These are phyloP conservation scores for Cystofilobasidium bisporidii DNA, from an alignment of 768 basidiomycete genomes.

Conservation along the genomic window DNA sequence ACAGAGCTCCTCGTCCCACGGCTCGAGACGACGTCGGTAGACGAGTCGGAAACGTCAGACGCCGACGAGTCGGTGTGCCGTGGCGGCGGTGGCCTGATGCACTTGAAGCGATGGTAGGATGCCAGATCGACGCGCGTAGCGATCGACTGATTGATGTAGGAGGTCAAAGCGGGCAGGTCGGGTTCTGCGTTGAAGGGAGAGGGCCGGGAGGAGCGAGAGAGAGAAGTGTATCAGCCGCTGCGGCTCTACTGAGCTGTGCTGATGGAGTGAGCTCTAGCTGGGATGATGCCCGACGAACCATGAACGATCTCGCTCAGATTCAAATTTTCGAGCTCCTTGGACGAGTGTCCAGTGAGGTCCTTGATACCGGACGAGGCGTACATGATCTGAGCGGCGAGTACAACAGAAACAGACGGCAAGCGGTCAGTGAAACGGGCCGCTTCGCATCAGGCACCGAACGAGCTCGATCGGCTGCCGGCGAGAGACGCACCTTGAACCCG, in stretches of 20 bases:
- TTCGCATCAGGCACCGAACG: too few species aligned
- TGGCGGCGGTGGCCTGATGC: neutral
- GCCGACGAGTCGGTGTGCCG: neutral
- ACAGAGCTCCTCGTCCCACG: conserved; percentile 18
- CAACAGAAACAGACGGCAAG: too few species aligned
- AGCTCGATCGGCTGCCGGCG: too few species aligned
- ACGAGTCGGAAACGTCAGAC: neutral
- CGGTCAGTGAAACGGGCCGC: too few species aligned
- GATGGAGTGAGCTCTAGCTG: too few species aligned
- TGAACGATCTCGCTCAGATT: conserved; percentile 59
- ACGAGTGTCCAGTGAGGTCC: conserved; percentile 68
- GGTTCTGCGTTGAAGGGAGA: conserved; percentile 25
- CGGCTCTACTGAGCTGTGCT: conserved; percentile 30
- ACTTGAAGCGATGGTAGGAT: conserved; percentile 50
- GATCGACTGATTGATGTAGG: conserved; percentile 48
- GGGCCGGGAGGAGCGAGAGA: neutral
- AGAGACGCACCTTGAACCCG: conserved; percentile 46
- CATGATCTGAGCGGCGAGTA: conserved; percentile 33
- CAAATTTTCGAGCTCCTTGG: conserved; percentile 60
- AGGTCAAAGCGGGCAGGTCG: conserved; percentile 28
- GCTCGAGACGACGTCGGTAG: conserved; percentile 27
- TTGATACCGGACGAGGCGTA: conserved; percentile 60
- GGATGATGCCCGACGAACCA: conserved; percentile 40
- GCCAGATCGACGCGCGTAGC: conserved; percentile 45
- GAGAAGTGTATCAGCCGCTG: neutral